Percentiles rank a stretch among this genome's conserved stretches.
These are phyloP conservation scores for Cercospora sp. DNA, from an alignment of 2,329 filamentous ascomycete species.

Conservation along the genomic window DNA sequence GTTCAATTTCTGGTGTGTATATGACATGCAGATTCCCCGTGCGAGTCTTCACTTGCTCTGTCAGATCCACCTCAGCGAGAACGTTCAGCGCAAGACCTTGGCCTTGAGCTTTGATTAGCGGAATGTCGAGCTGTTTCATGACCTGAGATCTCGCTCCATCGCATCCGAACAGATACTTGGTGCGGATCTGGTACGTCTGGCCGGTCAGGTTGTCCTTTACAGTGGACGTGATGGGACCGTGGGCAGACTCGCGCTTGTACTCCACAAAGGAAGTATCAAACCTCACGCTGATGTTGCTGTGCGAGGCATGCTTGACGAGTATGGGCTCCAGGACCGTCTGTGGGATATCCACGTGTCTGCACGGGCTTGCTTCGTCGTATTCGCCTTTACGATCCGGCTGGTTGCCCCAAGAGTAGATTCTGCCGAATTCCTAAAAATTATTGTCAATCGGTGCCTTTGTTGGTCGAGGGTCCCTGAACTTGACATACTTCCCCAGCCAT, in stretches of 20 bases:
- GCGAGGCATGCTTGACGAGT: slow-evolving; percentile 41
- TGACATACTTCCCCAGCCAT: slow-evolving; percentile 43
- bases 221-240: slow-evolving; percentile 38
- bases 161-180: slow-evolving; percentile 60
- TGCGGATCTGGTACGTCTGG: slow-evolving; percentile 49
- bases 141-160: slow-evolving; percentile 55
- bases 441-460: background rate
- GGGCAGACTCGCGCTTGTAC: slow-evolving; percentile 28
- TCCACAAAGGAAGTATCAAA: slow-evolving; percentile 44
- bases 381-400: slow-evolving; percentile 44
- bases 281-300: slow-evolving; percentile 43
- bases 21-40: slow-evolving; percentile 63
- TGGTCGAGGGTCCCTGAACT: background rate
- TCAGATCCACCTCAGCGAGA: slow-evolving; percentile 53
- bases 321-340: slow-evolving; percentile 49
- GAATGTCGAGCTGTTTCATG: slow-evolving; percentile 49
- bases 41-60: slow-evolving; percentile 51
- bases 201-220: slow-evolving; percentile 42
- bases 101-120: slow-evolving; percentile 45
- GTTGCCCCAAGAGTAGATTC: slow-evolving; percentile 47
- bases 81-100: slow-evolving; percentile 55
- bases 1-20: slow-evolving; percentile 53
- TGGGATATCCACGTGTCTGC: slow-evolving; percentile 45
- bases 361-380: slow-evolving; percentile 46
- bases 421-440: slow-evolving; percentile 40